Percentiles rank a stretch among this genome's conserved stretches.
Evolutionary conservation across 2,329 filamentous ascomycete species (phyloP).

Genomic region (Calonectria ilicicola): DNA sequence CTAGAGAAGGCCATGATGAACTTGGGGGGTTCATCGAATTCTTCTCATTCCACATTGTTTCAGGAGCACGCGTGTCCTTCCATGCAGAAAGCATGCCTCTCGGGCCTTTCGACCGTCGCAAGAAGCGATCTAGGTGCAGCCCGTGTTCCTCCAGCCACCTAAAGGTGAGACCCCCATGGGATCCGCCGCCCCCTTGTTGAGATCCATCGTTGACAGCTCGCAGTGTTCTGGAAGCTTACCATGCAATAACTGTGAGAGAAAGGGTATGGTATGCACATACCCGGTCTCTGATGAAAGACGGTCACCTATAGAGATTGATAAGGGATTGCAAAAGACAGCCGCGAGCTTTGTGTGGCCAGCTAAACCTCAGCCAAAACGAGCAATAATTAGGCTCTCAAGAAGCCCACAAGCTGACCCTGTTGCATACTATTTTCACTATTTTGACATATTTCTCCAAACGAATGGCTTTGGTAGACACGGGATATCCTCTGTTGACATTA

Average conservation of each 20-base stretch:
- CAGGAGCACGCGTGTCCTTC: background rate
- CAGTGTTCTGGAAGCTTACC: constrained; percentile 50
- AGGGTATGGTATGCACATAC: constrained; percentile 39
- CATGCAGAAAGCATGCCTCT: constrained; percentile 38
- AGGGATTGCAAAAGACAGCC: constrained; percentile 24
- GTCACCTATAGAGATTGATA: constrained; percentile 37
- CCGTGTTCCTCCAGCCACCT: constrained; percentile 48
- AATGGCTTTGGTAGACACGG: constrained; percentile 44
- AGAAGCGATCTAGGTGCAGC: constrained; percentile 46
- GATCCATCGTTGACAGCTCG: background rate
- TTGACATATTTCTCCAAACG: constrained; percentile 41
- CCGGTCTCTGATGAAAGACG: background rate
- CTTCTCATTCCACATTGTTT: background rate
- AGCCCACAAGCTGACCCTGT: constrained; percentile 25
- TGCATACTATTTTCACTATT: constrained; percentile 43
- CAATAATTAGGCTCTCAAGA: background rate
- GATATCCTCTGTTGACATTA: constrained; percentile 29
- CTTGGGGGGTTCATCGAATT: background rate
- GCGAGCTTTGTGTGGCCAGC: background rate
- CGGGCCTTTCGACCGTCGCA: constrained; percentile 50
- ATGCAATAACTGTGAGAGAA: constrained; percentile 46
- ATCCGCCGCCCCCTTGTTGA: too few species aligned
- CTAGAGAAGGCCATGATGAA: constrained; percentile 20
- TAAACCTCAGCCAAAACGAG: background rate
- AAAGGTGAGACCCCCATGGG: constrained; percentile 40